These are phyloP conservation scores for Backusella macrospora DNA, from an alignment of 192 early-diverging fungal species.

Conservation along the genomic window DNA sequence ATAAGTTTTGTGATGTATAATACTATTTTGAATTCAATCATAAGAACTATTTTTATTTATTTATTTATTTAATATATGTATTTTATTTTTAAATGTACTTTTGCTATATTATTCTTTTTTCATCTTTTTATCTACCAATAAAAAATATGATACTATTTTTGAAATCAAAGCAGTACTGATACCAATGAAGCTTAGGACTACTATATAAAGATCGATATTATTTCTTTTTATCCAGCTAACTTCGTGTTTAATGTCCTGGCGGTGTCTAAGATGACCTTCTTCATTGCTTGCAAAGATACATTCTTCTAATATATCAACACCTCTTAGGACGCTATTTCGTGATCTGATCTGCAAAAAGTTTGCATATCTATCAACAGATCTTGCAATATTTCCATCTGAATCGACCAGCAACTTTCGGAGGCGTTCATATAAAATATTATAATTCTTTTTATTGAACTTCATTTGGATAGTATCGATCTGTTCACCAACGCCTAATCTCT, in stretches of 20 bases:
- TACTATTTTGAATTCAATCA: too few species aligned
- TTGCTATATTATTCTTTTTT: not conserved
- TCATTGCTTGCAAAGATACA: slow-evolving; percentile 19
- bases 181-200: not conserved
- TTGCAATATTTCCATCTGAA: not conserved
- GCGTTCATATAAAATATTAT: not conserved
- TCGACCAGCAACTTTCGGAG: not conserved
- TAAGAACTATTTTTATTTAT: too few species aligned
- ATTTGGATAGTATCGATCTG: not conserved
- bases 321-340: slow-evolving; percentile 7
- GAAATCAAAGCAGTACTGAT: not conserved
- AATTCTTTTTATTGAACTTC: slow-evolving; percentile 1
- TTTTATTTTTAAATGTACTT: not conserved
- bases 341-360: slow-evolving; percentile 22
- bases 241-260: not conserved
- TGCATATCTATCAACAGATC: not conserved
- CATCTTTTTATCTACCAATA: not conserved
- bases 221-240: slow-evolving; percentile 2
- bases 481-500: slow-evolving; percentile 1
- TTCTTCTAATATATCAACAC: slow-evolving; percentile 31
- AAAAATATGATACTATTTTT: not conserved
- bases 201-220: not conserved
- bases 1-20: too few species aligned
- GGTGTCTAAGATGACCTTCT: not conserved
- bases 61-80: not conserved